Base-by-base conservation (phyloP, 768 basidiomycete species). In the Mycena vitilis region DNA sequence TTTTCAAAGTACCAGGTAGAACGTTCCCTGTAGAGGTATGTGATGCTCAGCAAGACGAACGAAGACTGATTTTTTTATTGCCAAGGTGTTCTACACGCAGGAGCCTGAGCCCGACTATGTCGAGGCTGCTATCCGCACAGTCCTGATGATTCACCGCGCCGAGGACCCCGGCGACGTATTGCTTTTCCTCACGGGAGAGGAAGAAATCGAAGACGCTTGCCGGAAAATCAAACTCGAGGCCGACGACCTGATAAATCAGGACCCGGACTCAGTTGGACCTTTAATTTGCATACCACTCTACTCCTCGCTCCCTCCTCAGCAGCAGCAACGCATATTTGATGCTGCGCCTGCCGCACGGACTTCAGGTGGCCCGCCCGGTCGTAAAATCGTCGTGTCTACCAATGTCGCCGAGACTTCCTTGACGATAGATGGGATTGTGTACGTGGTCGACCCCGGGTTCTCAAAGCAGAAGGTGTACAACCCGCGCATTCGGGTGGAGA, bases 371-470 rank as follows among this genome's bases (percentile, higher is more conserved):
- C 91, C 95, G 0, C 91, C 92, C 0, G 97, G 97, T 0, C 88
- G 97, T 66, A 99, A 99, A 78, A 88, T 99, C 51, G 93, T 99
- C 38, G 84, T 99, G 0, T 95, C 96, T 11, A 99, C 97, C 36
- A 99, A 99, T 77, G 95, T 99, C 65, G 98, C 98, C 4, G 97
- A 99, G 80, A 99, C 97, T 2, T 97, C 95, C 2, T 81, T 99
- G 49, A 99, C 97, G 4, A 99, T 99, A 65, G 97, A 99, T 73
- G 97, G 97, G 23, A 98, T 99, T 74, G 96, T 99, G n/a, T 99
- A 99, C 74, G 97, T 98, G 65, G 96, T 98, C 53, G 97, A 98
- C 75, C 95, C 96, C 0, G 96, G 96, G 1, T 98, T 99, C 82
- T 96, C 93, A 40, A 97, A 99, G 80, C 97, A 98, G 80, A 98